Conservation (phyloP, 768 basidiomycete species). For the Tephrocybe rancida region DNA sequence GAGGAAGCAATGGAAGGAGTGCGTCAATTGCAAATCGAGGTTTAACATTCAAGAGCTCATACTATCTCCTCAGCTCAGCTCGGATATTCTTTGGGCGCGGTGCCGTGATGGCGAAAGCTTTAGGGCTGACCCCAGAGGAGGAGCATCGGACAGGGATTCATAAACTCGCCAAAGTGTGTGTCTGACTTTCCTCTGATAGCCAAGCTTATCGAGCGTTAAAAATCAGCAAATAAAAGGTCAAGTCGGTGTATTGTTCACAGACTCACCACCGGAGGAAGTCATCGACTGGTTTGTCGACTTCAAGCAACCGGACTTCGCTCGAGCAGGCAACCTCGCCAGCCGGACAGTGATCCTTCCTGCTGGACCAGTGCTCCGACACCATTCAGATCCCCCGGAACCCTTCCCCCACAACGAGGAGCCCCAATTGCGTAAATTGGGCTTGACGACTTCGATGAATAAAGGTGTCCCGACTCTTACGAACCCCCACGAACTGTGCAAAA, state of each 20-base stretch:
- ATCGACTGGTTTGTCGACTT: constrained; percentile 94
- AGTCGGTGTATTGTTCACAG: constrained; percentile 91
- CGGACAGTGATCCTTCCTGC: constrained; percentile 75
- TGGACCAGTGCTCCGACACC: constrained; percentile 82
- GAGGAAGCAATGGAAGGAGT: constrained; percentile 93
- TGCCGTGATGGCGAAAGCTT: constrained; percentile 93
- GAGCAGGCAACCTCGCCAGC: constrained; percentile 80
- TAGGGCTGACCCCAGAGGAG: constrained; percentile 85
- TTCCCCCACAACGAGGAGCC: constrained; percentile 99
- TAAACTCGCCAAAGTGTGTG: constrained; percentile 74
- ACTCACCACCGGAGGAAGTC: constrained; percentile 88
- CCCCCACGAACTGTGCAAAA: constrained; percentile 83
- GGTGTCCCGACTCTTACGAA: constrained; percentile 85
- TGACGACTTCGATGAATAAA: constrained; percentile 80
- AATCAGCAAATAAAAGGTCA: constrained; percentile 91
- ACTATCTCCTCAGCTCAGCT: constrained; percentile 59
- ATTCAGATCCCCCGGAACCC: constrained; percentile 81
- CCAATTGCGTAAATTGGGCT: constrained; percentile 89
- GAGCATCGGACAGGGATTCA: constrained; percentile 82
- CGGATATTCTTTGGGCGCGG: constrained; percentile 88
- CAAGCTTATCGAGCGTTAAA: constrained; percentile 2
- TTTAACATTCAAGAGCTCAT: constrained; percentile 3
- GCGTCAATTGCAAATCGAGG: constrained; percentile 26
- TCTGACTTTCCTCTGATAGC: background rate
- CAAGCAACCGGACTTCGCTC: constrained; percentile 87